Base-by-base conservation (phyloP, 768 basidiomycete genomes). In the Tulasnella sp. region DNA sequence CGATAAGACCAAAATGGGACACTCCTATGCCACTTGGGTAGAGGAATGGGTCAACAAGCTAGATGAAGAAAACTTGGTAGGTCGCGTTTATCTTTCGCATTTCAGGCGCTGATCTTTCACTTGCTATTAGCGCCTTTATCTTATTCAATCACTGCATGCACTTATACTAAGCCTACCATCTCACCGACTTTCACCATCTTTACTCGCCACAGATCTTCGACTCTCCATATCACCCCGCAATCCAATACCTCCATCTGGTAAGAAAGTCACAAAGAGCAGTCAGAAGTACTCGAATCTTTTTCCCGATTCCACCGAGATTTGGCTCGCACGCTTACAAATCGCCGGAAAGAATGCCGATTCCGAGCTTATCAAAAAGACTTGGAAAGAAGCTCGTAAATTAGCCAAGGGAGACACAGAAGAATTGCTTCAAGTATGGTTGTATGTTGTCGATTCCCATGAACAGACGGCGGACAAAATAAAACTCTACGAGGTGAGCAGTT, bases 281-380 rank as follows among this genome's bases (percentile, higher is more conserved):
- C 65, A 67, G 45, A 70, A 70, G 57, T 79, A 79, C 60, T 71
- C 75, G 2, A 54, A 54, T 33, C 58, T 62, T 49, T 61, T 59
- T 32, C 66, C 67, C 28, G 35, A 60, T 1, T 67, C 70, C 39
- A 64, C 72, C 19, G 56, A 56, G 15, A 67, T 81, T 24, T 83
- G 79, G 77, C 61, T 76, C 10, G 69, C 70, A 13, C 66, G 75
- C 24, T 64, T 82, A 10, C 66, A 65, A 19, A 69, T 69, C 3
- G 77, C 79, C 56, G 48, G 60, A 31, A 55, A 55, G 6, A 62
- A 60, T 44, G 59, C 55, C 12, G 56, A 57, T 33, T 48, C 44
- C 6, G 61, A 53, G 25, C 58, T 8, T 33, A 48, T 65, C 37
- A 53, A 59, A 7, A 60, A 61, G 24, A 64, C 65, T 8, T 78